Evolutionary conservation across 345 rosid genomes (phyloP), one percentile per base, ranked within the genome.

Genomic region (Eucalyptus tenuipes): DNA sequence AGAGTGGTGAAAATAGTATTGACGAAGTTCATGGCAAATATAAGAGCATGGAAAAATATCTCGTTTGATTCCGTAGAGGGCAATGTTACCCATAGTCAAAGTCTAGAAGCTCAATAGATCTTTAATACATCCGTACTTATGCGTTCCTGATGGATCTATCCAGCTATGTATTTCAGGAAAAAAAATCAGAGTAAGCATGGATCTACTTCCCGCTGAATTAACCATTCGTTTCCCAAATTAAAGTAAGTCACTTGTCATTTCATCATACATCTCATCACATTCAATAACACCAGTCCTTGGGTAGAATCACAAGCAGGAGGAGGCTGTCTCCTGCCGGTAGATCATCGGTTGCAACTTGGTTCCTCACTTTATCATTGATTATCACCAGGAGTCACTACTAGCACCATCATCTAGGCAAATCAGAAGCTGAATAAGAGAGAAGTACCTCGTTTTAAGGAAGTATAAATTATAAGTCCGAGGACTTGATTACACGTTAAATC

Each of bases 301-400:
- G 33, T 6, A 61, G 33, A 61, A 13, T 7, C 31, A 61, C 22
- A 25, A 25, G 29, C 29, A 7, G 0, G 0, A 24, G 13, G 64
- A 57, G 64, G 64, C 3, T 57, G 7, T 57, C 66, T 57, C 0
- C 2, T 25, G 15, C 64, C 66, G 29, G n/a, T 57, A 25, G 7
- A 57, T 57, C n/a, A 57, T 57, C n/a, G 14, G 66, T 57, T 10
- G 64, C 7, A 24, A 24, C 64, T 57, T 24, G n/a, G 29, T 57
- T 57, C 14, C 29, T 5, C 29, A 24, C 64, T 57, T 57, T 53
- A 22, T 57, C 64, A 25, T 57, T 25, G n/a, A 57, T 57, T 57
- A 25, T 57, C 66, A 57, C 66, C 66, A 3, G 13, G n/a, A 57
- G 66, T 57, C n/a, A 24, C 66, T 5, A 57, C 66, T 5, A 24